Evolutionary conservation across 106 monocot species (phyloP).

Genomic region (Dendrobium catenatum): DNA sequence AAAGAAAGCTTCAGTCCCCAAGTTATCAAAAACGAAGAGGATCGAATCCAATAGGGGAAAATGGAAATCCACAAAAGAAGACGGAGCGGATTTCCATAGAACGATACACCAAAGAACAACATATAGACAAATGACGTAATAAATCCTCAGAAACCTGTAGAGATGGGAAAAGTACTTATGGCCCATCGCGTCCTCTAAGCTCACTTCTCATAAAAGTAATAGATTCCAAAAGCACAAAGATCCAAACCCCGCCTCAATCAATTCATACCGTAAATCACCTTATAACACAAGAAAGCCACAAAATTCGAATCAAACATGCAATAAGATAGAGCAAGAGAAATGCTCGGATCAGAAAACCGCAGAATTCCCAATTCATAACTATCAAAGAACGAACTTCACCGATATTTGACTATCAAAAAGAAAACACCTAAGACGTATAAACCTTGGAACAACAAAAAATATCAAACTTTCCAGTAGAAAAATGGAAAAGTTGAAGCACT

Average conservation of each 20-base stretch:
- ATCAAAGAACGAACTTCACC: neutral
- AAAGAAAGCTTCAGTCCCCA: neutral
- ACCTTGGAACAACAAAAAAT: neutral
- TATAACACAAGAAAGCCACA: neutral
- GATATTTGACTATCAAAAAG: slow-evolving; percentile 1
- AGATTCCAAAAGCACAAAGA: neutral
- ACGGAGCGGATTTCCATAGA: neutral
- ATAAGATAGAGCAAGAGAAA: neutral
- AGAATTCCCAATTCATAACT: neutral
- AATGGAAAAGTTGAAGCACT: neutral
- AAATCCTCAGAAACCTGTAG: neutral
- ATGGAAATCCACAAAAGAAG: neutral
- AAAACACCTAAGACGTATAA: neutral
- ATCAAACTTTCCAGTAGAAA: neutral
- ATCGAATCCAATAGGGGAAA: neutral
- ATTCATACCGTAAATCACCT: neutral
- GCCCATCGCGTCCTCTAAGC: neutral
- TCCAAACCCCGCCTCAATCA: neutral
- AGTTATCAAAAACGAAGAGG: neutral
- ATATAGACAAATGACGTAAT: neutral
- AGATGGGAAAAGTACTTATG: neutral
- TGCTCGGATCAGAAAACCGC: neutral
- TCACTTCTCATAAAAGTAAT: neutral
- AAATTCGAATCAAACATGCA: neutral
- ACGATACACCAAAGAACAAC: neutral